Percentiles rank a stretch among this genome's conserved stretches.
phyloP scores from a whole-genome alignment of 805 yeast genomes.

The Saccharomycopsis schoenii region DNA sequence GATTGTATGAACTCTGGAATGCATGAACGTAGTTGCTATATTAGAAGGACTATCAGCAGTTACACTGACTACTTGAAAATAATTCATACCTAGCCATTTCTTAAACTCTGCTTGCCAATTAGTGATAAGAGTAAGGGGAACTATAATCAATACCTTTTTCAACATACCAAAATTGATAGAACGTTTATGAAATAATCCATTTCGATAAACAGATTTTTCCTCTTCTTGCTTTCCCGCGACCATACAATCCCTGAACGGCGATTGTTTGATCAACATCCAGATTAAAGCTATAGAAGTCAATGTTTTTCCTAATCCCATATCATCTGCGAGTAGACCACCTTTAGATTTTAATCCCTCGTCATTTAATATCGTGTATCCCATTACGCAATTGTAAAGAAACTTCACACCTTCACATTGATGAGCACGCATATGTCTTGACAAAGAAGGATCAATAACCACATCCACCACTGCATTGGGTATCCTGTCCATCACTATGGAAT shows the following conservation, averaged over 20 bases:
- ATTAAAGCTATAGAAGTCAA: conserved; percentile 73
- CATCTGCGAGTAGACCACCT: conserved; percentile 90
- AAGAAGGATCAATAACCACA: conserved; percentile 51
- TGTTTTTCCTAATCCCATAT: conserved; percentile 94
- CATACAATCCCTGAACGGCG: conserved; percentile 30
- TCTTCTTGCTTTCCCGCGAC: neutral
- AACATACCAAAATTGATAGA: conserved; percentile 17
- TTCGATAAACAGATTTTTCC: conserved; percentile 19
- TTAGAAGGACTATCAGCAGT: conserved; percentile 40
- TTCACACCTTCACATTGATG: conserved; percentile 82
- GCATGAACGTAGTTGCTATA: conserved; percentile 45
- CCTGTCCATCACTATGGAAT: conserved; percentile 16
- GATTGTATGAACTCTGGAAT: conserved; percentile 69
- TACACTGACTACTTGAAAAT: conserved; percentile 57
- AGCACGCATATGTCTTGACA: conserved; percentile 50
- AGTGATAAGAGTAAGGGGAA: conserved; percentile 81
- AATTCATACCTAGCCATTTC: conserved; percentile 72
- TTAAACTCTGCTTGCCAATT: conserved; percentile 86
- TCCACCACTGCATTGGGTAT: conserved; percentile 2
- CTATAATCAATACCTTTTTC: conserved; percentile 63
- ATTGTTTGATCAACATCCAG: conserved; percentile 72
- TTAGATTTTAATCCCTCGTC: conserved; percentile 20
- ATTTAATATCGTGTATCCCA: conserved; percentile 41
- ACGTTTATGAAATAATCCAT: neutral
- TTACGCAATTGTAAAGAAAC: conserved; percentile 73